Conservation (phyloP, 495 filamentous ascomycete species). For the Ramalina peruviana region DNA sequence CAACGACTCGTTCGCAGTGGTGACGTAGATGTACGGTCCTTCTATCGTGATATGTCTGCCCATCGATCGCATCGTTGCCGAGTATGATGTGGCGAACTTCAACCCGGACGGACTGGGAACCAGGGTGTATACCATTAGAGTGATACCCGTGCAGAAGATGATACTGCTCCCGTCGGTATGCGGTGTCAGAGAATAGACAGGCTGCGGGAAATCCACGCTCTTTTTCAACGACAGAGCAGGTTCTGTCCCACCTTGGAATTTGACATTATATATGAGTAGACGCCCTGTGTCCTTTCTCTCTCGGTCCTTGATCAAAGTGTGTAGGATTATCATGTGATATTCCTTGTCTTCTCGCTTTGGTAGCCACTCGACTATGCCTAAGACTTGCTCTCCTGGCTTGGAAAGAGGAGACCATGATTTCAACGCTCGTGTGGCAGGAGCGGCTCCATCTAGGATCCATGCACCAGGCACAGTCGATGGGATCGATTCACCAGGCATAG, state of each 20-base stretch:
- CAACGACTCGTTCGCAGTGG: slow-evolving; percentile 30
- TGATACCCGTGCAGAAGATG: slow-evolving; percentile 14
- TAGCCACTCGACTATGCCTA: slow-evolving; percentile 37
- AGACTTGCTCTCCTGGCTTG: slow-evolving; percentile 32
- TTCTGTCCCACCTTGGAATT: not conserved
- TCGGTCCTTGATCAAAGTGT: slow-evolving; percentile 5
- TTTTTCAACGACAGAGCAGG: slow-evolving; percentile 20
- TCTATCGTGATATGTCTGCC: slow-evolving; percentile 29
- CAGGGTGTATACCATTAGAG: slow-evolving; percentile 8
- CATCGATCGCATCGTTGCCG: slow-evolving; percentile 25
- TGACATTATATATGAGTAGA: slow-evolving; percentile 7
- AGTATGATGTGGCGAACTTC: slow-evolving; percentile 22
- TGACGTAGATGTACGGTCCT: slow-evolving; percentile 28
- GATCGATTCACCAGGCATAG: too few relatives aligned
- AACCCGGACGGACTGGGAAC: not conserved
- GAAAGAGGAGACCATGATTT: not conserved
- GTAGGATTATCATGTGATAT: slow-evolving; percentile 33
- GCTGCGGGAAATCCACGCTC: slow-evolving; percentile 22
- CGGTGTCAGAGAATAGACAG: slow-evolving; percentile 31
- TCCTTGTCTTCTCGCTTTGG: slow-evolving; percentile 26
- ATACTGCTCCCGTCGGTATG: slow-evolving; percentile 20
- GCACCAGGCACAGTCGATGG: too few relatives aligned
- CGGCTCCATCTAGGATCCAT: too few relatives aligned
- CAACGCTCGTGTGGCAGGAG: too few relatives aligned
- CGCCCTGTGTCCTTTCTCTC: not conserved